Conservation (phyloP, 208 protist genomes). For the Trypanosoma platydactyli region DNA sequence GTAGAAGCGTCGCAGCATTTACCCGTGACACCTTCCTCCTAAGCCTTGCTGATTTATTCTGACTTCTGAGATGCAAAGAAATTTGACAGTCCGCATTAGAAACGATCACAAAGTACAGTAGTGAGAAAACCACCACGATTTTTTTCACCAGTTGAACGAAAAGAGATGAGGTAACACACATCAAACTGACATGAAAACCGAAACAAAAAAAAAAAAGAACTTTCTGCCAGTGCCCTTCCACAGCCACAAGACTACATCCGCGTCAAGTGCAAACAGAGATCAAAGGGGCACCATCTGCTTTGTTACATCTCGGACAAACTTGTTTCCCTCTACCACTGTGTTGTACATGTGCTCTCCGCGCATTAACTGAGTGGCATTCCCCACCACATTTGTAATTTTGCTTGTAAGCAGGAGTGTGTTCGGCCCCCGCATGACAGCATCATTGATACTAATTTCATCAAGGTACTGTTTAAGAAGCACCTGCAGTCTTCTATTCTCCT, state of each 20-base stretch:
- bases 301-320: constrained; percentile 63
- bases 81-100: too few relatives aligned
- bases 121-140: too few relatives aligned
- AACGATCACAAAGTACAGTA: too few relatives aligned
- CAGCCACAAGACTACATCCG: background rate
- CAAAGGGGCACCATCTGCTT: constrained; percentile 49
- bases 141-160: too few relatives aligned
- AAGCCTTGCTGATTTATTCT: background rate
- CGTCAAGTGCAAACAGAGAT: background rate
- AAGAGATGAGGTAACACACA: too few relatives aligned
- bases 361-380: constrained; percentile 30
- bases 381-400: constrained; percentile 68
- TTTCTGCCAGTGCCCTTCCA: background rate
- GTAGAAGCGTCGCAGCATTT: constrained; percentile 25
- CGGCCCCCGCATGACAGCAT: constrained; percentile 79
- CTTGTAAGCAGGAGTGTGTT: constrained; percentile 62
- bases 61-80: too few relatives aligned
- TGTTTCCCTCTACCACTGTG: constrained; percentile 76
- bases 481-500: constrained; percentile 91
- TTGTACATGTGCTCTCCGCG: constrained; percentile 35
- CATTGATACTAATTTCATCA: constrained; percentile 94
- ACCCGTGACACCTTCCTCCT: background rate
- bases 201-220: background rate
- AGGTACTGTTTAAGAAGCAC: constrained; percentile 94
- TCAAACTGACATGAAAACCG: too few relatives aligned